Evolutionary conservation across 129 eudicot genomes (phyloP), one percentile per base, ranked within the genome.

Genomic region (Silybum marianum): DNA sequence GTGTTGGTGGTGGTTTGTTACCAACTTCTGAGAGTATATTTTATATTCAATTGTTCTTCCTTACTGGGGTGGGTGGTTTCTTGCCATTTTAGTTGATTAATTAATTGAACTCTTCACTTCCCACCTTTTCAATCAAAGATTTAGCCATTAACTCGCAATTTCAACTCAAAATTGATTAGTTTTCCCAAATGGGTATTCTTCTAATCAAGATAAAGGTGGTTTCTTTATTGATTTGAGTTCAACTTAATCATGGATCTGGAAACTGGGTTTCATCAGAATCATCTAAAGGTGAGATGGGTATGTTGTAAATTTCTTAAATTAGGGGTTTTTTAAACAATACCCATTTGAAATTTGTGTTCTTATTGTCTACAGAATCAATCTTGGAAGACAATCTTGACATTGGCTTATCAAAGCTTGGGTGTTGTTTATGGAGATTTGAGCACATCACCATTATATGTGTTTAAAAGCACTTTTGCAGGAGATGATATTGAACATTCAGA

Each of bases 361-460:
- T 28, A 63, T 67, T 18, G 42, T 36, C 19, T 80, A 86, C 90
- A 95, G 97, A 95, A 75, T 81, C 94, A 95, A 63, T 90, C 97
- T 26, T 95, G 99, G 99, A 89, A 82, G 84, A 84, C 93, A 75
- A 87, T 92, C 36, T 74, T 95, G 89, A 88, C 96, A 83, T 85
- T 95, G 83, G 97, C 99, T 46, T 95, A 95, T 72, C 97, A 95
- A 86, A 95, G 99, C 81, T 89, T 95, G 81, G 99, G 99, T 5
- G 97, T 95, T 73, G 99, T 95, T 8, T 95, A 92, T 85, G 99
- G 99, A 7, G 99, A 95, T 90, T 95, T 95, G 87, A 92, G 99
- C 74, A 94, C 91, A 54, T 94, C 98, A 9, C 98, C 98, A 6
- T 86, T 94, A 25, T 94, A 94, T 86, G 99, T 95, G 7, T 95